Conservation (phyloP, 495 filamentous ascomycete genomes). For the Neurospora discreta region DNA sequence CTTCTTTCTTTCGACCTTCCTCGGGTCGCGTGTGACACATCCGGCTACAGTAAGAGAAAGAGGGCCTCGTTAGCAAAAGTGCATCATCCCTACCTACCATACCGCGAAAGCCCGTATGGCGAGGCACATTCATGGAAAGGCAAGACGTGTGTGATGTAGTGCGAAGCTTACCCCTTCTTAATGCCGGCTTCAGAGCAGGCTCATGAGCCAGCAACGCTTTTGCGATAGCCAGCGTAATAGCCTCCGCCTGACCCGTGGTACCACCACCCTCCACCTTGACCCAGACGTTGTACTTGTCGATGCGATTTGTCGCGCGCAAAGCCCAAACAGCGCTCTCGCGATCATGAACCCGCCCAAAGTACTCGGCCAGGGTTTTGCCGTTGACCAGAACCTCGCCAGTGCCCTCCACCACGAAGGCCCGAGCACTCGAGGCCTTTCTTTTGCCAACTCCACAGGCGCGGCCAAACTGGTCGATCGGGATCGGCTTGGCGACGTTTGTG, state of each 20-base stretch:
- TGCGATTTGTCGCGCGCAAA: constrained; percentile 63
- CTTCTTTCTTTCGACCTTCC: constrained; percentile 97
- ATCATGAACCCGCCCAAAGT: constrained; percentile 83
- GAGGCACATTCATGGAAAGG: not conserved
- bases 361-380: constrained; percentile 64
- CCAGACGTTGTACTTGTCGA: constrained; percentile 98
- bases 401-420: constrained; percentile 81
- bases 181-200: constrained; percentile 72
- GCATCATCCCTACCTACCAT: not conserved
- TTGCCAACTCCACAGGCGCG: constrained; percentile 66
- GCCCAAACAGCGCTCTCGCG: constrained; percentile 92
- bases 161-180: constrained; percentile 69
- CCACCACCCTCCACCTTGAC: constrained; percentile 73
- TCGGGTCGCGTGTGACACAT: constrained; percentile 80
- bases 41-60: constrained; percentile 50
- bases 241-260: constrained; percentile 90
- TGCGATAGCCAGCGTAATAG: constrained; percentile 82
- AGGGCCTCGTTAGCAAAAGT: not conserved
- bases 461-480: constrained; percentile 59
- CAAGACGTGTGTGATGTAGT: not conserved
- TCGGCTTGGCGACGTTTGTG: constrained; percentile 43
- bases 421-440: constrained; percentile 75
- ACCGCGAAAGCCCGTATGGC: not conserved
- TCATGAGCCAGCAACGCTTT: constrained; percentile 85
- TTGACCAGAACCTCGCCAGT: constrained; percentile 84